Evolutionary conservation across 1,284 basidiomycete genomes (phyloP), one percentile per base, ranked within the genome.

Genomic region (Fomitopsis pinicola): DNA sequence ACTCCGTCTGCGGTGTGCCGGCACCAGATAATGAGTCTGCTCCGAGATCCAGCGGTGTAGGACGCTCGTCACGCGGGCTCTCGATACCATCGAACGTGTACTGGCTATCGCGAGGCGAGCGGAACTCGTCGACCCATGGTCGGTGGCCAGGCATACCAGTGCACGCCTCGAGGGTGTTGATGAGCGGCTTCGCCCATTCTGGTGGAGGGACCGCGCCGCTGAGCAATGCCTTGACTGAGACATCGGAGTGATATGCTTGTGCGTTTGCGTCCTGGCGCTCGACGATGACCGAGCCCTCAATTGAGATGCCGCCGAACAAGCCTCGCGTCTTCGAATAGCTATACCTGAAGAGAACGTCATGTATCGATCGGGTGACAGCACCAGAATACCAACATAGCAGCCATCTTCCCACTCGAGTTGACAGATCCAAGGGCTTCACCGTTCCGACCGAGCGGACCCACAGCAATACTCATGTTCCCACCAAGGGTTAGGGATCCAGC

Each of bases 271-370:
- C 97, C 71, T 94, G 89, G 30, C 97, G 87, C 74, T 98, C 97
- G 22, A 97, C 83, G 59, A 99, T 95, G 48, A 98, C 89, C 0
- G 92, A 95, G 10, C 97, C 97, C 80, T 98, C 96, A 40, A 98
- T 78, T 9, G 93, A 95, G 17, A 91, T 74, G 9, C 75, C 91
- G 46, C 91, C 94, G 66, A 97, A 97, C 1, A 98, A 82, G 12
- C 97, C 97, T 65, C 93, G 88, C 4, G 95, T 96, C 75, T 96
- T 95, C 4, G 93, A 96, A 75, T 99, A 99, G 66, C 90, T 93
- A 76, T 97, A 95, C 87, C 88, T 88, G 67, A 70, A 46, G 45
- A 22, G 38, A 52, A 42, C n/a, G 44, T 65, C 26, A 62, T 36
- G 8, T 4, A 38, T 45, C 14, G 9, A 42, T 40, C 7, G 9